These are phyloP conservation scores for Grosmannia huntii DNA, from an alignment of 2,329 filamentous ascomycete genomes.

Conservation along the genomic window DNA sequence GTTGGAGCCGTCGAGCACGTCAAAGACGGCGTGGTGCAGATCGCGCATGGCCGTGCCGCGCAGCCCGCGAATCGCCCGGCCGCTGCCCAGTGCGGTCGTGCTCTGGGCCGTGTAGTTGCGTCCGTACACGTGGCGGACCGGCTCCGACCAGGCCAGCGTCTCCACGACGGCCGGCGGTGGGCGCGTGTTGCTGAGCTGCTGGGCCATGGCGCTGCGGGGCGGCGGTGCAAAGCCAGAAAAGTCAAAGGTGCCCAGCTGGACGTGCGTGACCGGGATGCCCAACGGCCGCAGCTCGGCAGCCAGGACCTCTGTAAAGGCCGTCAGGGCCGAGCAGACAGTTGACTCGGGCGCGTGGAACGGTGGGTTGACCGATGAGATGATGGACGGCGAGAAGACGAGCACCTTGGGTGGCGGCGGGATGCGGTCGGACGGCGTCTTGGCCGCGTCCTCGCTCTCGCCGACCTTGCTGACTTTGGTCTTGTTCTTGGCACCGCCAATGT, in stretches of 20 bases:
- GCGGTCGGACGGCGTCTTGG: not conserved
- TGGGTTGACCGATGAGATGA: slow-evolving; percentile 66
- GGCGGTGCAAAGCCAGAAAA: slow-evolving; percentile 52
- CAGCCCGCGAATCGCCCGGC: slow-evolving; percentile 40
- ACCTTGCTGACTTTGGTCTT: slow-evolving; percentile 15
- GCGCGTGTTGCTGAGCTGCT: slow-evolving; percentile 15
- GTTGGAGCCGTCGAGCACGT: slow-evolving; percentile 61
- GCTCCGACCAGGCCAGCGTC: slow-evolving; percentile 51
- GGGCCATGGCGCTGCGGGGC: slow-evolving; percentile 13
- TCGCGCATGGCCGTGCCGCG: slow-evolving; percentile 62
- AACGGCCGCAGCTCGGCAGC: slow-evolving; percentile 66
- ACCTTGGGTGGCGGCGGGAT: slow-evolving; percentile 41
- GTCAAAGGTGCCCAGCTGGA: slow-evolving; percentile 88
- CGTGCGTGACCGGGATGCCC: slow-evolving; percentile 66
- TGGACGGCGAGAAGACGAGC: slow-evolving; percentile 65
- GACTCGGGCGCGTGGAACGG: slow-evolving; percentile 79
- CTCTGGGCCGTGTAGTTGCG: slow-evolving; percentile 47
- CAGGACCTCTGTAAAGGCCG: slow-evolving; percentile 71
- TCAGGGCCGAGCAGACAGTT: slow-evolving; percentile 73
- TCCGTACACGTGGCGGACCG: slow-evolving; percentile 46
- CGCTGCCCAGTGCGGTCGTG: slow-evolving; percentile 40
- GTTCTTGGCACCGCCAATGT: slow-evolving; percentile 7
- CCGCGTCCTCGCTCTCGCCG: slow-evolving; percentile 23
- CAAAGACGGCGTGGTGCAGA: slow-evolving; percentile 79
- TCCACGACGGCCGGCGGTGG: slow-evolving; percentile 38